Base-by-base conservation (phyloP, 148 eudicot genomes). In the Chenopodium album region DNA sequence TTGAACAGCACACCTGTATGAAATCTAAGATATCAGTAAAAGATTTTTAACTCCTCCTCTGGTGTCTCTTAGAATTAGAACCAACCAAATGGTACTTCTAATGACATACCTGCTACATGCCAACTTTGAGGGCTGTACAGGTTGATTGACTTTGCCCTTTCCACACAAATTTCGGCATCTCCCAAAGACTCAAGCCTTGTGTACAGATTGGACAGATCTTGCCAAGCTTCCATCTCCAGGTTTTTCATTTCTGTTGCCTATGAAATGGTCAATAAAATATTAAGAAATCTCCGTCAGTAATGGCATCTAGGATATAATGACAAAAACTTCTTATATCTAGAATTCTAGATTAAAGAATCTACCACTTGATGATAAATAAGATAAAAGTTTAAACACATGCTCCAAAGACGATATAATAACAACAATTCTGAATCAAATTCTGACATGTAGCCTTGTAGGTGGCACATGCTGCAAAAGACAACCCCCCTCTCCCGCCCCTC, bases 171-270 rank as follows among this genome's bases (percentile, higher is more conserved):
- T 85, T 89, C 90, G 37, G 97, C 93, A 88, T 96, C 97, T 31
- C 59, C 76, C 95, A 90, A 90, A 64, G 97, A 89, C 82, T 88
- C 87, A 8, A 91, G 91, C 75, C 82, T 83, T 44, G 91, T 86
- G 82, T 94, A 96, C 28, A 96, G 78, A 78, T 83, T 79, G 4
- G 91, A 96, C 83, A 96, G 89, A 89, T 90, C 94, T 71, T 90
- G 92, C 99, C 99, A 96, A 28, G 95, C 90, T 90, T 94, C 91
- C n/a, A 82, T 86, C 87, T 92, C 98, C 78, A 94, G 74, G 54
- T 78, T 84, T 71, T 78, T 88, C 75, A 86, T 86, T 76, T 78
- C 73, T 54, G 22, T 66, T 50, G 80, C 85, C 92, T 90, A 88
- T 44, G 54, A 71, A 31, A 47, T 65, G 67, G 32, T 19, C 41